Evolutionary conservation across 2,329 filamentous ascomycete genomes (phyloP), one percentile per base, ranked within the genome.

Genomic region (Diaporthe citriasiana): DNA sequence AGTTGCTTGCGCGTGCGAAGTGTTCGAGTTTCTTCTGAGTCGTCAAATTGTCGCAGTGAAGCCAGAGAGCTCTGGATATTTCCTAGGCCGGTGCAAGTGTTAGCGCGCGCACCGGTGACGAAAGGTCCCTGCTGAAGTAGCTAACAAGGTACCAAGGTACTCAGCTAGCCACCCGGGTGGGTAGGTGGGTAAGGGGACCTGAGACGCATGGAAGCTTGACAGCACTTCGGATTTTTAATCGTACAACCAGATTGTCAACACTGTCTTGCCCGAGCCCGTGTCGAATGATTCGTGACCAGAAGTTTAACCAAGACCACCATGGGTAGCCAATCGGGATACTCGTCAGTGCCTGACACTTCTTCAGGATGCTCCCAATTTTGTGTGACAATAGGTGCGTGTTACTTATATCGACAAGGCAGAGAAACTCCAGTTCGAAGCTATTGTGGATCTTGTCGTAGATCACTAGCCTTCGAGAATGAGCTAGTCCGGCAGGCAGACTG

Each of bases 111-210:
- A 12, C 42, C 12, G 19, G 27, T 66, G 42, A 66, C 42, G 12
- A 35, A 51, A 17, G 60, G 17, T 3, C 60, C 2, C 42, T 63
- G 12, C 38, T 45, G 9, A 35, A n/a, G 45, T 27, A 22, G 33
- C 42, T 22, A n/a, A 13, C 42, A 12, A 38, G 45, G 27, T 50
- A 33, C 17, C 19, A 22, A 50, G 30, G 8, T 60, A n/a, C n/a
- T n/a, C 22, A 33, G 7, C 8, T 13, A 22, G 8, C 25, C 19
- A 13, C 1, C 10, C 10, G 8, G 25, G 40, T 47, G 27, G 40
- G 19, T 25, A 65, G 45, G 22, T 66, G 63, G 63, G 63, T 51
- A 63, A 63, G 59, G 59, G 59, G 40, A 47, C 9, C 2, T 4
- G 5, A 63, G 19, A 4, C 9, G 6, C 10, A 2, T n/a, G 9